phyloP scores from a whole-genome alignment of 768 basidiomycete genomes.

The Suillus cothurnatus region DNA sequence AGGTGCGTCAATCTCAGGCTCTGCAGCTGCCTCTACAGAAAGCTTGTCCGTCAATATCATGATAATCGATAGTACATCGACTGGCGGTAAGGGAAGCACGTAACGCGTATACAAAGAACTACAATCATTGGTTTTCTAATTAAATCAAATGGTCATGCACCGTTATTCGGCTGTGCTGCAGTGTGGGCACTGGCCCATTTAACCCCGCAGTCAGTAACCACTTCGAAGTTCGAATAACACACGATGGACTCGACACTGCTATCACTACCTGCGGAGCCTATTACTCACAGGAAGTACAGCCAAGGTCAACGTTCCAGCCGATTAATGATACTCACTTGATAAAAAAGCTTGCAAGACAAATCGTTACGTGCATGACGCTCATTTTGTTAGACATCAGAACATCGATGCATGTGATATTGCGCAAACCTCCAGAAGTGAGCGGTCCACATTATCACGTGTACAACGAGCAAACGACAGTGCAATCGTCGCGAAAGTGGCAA shows the following conservation, averaged over 20 bases:
- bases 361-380: not conserved
- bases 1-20: not conserved
- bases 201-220: not conserved
- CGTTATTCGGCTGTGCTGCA: not conserved
- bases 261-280: not conserved
- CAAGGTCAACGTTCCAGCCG: not conserved
- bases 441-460: not conserved
- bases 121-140: not conserved
- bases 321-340: not conserved
- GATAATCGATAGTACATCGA: not conserved
- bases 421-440: not conserved
- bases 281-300: not conserved
- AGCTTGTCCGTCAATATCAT: constrained; percentile 4
- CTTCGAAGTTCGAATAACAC: not conserved
- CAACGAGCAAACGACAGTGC: not conserved
- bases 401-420: not conserved
- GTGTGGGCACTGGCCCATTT: not conserved
- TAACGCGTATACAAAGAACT: not conserved
- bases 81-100: not conserved
- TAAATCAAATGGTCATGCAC: not conserved
- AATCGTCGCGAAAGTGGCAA: not conserved
- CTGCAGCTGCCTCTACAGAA: not conserved
- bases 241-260: not conserved
- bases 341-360: not conserved
- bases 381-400: not conserved